A percentile compares a stretch with the other conserved stretches of the same genome.
These are phyloP conservation scores for Melampsora medusae DNA, from an alignment of 1,284 basidiomycete genomes.

Conservation along the genomic window DNA sequence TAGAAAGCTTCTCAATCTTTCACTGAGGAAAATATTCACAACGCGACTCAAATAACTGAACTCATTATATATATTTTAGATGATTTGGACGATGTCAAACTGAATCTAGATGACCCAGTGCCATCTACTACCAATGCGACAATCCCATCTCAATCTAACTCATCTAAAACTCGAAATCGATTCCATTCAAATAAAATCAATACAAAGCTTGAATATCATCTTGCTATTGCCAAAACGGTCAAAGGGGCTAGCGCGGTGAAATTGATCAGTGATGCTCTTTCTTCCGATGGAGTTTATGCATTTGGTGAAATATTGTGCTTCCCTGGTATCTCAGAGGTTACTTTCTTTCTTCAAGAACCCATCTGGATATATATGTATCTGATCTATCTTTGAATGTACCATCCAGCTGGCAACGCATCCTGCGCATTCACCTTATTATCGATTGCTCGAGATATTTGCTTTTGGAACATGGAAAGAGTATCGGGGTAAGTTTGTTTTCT, in stretches of 20 bases:
- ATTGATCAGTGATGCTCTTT: constrained; percentile 15
- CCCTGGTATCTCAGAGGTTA: constrained; percentile 22
- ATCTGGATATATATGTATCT: neutral
- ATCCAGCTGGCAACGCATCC: constrained; percentile 30
- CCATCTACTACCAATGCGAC: neutral
- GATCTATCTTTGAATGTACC: neutral
- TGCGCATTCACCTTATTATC: constrained; percentile 10
- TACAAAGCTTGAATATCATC: constrained; percentile 21
- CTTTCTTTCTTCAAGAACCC: neutral
- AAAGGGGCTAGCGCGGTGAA: constrained; percentile 19
- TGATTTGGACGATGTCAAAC: constrained; percentile 34
- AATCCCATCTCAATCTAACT: neutral
- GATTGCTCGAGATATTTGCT: constrained; percentile 78
- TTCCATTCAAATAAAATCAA: constrained; percentile 23
- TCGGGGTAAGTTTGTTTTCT: constrained; percentile 37
- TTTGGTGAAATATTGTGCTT: constrained; percentile 29
- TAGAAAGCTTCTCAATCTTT: neutral
- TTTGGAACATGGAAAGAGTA: constrained; percentile 83
- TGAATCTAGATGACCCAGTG: constrained; percentile 10
- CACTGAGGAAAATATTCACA: neutral
- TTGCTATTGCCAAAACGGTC: constrained; percentile 7
- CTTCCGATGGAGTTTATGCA: constrained; percentile 20
- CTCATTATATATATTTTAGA: neutral
- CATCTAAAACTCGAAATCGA: neutral
- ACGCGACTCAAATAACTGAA: neutral